Base-by-base conservation (phyloP, 176 grass and related monocot species). In the Cenchrus fungigraminus region DNA sequence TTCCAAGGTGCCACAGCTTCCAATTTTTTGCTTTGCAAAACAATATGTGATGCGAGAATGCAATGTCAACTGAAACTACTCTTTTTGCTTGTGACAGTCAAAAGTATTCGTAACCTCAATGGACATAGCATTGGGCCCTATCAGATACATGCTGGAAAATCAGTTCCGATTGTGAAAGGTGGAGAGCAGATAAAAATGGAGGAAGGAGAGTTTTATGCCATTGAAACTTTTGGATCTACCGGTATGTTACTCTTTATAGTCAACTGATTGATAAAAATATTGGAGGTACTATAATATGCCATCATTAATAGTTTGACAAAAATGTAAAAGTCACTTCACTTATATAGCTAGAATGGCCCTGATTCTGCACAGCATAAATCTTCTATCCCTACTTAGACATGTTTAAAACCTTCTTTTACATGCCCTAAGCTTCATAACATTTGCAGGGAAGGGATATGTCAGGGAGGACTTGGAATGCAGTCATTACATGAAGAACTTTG, bases 161-260 rank as follows among this genome's bases (percentile, higher is more conserved):
- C 91, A 2, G 94, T 99, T 86, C 97, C 94, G 12, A 99, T 92
- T 42, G 94, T 99, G 8, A 99, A 99, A 92, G 97, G 94, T 16
- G 97, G 97, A 68, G 97, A 99, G 22, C 97, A 99, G 82, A 99
- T 91, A 37, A 99, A 96, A 90, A 99, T 96, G 94, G 94, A 99
- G 76, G 97, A 99, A 81, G 97, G 97, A 13, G 94, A 99, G 76
- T 92, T 96, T 88, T 99, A 92, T 89, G 97, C 97, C 44, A 97
- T 99, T 70, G 97, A 99, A 86, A 99, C 97, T 70, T 96, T 99
- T 82, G 94, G 89, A 37, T 99, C 93, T n/a, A 99, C 97, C 75
- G 94, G 97, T 99, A 85, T 37, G 64, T 14, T 51, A 20, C 19
- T 56, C 5, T 44, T 45, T 87, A 55, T 68, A 69, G 49, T 79